A percentile compares a stretch with the other conserved stretches of the same genome.
phyloP scores from a whole-genome alignment of 257 asterid species.

The Gardenia jasminoides region DNA sequence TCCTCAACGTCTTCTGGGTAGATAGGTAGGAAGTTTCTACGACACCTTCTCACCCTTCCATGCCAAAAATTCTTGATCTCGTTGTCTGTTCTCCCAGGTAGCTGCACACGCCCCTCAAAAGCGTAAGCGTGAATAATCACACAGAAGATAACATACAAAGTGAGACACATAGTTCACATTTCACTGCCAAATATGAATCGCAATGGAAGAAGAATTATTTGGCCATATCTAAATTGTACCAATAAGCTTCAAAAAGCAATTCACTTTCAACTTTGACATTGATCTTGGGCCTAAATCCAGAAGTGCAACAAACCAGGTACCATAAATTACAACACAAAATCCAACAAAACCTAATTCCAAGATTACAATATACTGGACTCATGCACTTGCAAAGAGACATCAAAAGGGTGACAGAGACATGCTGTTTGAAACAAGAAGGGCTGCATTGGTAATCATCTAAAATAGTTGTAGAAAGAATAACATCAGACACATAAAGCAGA shows the following conservation, averaged over 20 bases:
- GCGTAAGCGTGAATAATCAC: background rate
- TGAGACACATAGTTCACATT: background rate
- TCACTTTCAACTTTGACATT: background rate
- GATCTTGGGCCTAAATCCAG: constrained; percentile 2
- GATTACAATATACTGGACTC: background rate
- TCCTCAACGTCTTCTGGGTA: constrained; percentile 27
- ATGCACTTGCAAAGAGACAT: background rate
- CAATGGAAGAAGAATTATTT: background rate
- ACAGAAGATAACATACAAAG: background rate
- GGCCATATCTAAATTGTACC: background rate
- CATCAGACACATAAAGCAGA: background rate
- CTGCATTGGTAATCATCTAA: background rate
- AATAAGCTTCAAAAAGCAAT: background rate
- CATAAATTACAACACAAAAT: background rate
- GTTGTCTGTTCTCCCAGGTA: constrained; percentile 63
- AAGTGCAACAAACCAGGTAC: background rate
- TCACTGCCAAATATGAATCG: background rate
- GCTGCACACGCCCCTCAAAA: constrained; percentile 29
- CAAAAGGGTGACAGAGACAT: background rate
- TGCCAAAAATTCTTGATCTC: constrained; percentile 71
- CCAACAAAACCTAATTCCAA: background rate
- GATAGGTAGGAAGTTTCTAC: constrained; percentile 34
- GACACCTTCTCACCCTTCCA: constrained; percentile 50
- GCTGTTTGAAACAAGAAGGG: background rate
- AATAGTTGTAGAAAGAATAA: background rate